Evolutionary conservation across 192 early-diverging fungal species (phyloP).

Genomic region (Podila epicladia): DNA sequence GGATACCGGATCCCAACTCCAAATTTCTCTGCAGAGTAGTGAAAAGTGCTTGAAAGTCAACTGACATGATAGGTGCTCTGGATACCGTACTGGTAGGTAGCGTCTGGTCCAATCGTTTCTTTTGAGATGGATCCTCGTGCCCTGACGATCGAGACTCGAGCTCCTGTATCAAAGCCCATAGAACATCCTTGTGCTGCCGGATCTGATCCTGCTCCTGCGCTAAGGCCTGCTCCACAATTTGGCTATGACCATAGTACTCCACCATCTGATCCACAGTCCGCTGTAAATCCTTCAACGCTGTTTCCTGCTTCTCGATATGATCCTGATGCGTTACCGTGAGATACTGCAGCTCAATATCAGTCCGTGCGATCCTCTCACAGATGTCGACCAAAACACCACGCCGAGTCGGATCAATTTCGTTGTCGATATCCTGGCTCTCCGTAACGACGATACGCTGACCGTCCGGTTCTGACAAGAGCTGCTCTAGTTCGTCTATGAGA

Average conservation of each 20-base stretch:
- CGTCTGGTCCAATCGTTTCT: background rate
- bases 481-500: slow-evolving; percentile 34
- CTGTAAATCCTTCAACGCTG: slow-evolving; percentile 11
- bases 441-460: background rate
- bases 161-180: slow-evolving; percentile 23
- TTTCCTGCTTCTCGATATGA: slow-evolving; percentile 10
- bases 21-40: background rate
- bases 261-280: slow-evolving; percentile 8
- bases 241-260: slow-evolving; percentile 26
- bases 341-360: slow-evolving; percentile 31
- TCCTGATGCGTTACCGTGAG: slow-evolving; percentile 19
- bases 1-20: background rate
- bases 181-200: slow-evolving; percentile 16
- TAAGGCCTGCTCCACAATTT: slow-evolving; percentile 13
- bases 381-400: slow-evolving; percentile 36
- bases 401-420: slow-evolving; percentile 3
- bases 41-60: background rate
- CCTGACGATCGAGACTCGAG: background rate
- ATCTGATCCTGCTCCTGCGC: slow-evolving; percentile 6
- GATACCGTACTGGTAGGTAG: background rate
- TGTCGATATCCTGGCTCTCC: background rate
- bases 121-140: background rate
- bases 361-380: slow-evolving; percentile 36
- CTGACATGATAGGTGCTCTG: background rate
- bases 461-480: slow-evolving; percentile 31